Evolutionary conservation across 768 basidiomycete species (phyloP).

Genomic region (Postia placenta): DNA sequence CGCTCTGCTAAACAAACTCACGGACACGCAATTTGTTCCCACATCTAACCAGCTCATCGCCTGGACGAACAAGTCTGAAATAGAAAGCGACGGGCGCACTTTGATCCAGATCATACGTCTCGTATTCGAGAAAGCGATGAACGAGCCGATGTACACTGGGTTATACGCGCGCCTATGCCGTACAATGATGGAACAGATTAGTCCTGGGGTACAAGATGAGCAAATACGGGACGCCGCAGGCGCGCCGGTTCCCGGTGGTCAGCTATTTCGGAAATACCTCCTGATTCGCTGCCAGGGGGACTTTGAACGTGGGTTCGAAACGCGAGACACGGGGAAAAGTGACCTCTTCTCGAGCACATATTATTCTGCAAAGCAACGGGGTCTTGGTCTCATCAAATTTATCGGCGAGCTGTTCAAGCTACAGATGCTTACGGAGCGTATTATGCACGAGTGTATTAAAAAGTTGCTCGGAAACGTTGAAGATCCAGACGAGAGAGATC

Average conservation of each 20-base stretch:
- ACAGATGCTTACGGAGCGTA: conserved; percentile 96
- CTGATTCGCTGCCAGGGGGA: conserved; percentile 96
- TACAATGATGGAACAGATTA: conserved; percentile 94
- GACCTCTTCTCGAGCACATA: conserved; percentile 89
- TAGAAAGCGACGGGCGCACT: conserved; percentile 89
- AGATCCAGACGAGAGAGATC: conserved; percentile 95
- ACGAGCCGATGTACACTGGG: conserved; percentile 92
- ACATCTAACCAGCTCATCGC: conserved; percentile 92
- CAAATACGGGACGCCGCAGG: conserved; percentile 76
- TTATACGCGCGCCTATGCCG: conserved; percentile 96
- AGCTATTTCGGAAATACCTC: conserved; percentile 94
- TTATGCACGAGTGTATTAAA: conserved; percentile 99
- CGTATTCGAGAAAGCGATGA: conserved; percentile 95
- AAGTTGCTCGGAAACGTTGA: conserved; percentile 90
- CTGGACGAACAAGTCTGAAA: conserved; percentile 91
- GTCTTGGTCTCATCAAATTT: conserved; percentile 95
- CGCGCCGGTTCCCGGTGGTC: conserved; percentile 87
- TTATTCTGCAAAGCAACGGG: conserved; percentile 92
- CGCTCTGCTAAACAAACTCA: conserved; percentile 87
- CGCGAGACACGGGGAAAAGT: conserved; percentile 59
- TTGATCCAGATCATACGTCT: conserved; percentile 94
- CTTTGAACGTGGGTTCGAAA: conserved; percentile 95
- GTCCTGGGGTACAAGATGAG: conserved; percentile 82
- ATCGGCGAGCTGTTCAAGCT: conserved; percentile 98
- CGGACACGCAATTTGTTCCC: conserved; percentile 92